A percentile compares a stretch with the other conserved stretches of the same genome.
Conservation (phyloP, 352 stramenopile genomes). For the Phytopythium litorale region DNA sequence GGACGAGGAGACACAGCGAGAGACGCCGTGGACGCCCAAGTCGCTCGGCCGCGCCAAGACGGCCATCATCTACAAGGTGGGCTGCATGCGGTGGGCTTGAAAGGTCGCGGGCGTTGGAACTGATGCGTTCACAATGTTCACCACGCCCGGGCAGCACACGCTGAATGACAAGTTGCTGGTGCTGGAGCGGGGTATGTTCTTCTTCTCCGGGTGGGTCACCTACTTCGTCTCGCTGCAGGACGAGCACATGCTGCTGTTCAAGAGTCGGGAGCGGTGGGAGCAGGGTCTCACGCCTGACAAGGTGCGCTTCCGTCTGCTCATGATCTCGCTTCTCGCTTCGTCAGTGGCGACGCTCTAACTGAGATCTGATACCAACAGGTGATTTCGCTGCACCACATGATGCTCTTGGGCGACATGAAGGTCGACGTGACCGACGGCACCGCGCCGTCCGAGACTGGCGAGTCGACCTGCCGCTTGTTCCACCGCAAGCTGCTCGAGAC, state of each 20-base stretch:
- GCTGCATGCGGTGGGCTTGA: neutral
- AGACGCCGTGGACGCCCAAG: constrained; percentile 82
- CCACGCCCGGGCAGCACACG: constrained; percentile 45
- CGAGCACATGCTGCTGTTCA: constrained; percentile 74
- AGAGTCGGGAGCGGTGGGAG: constrained; percentile 78
- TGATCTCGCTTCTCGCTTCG: neutral
- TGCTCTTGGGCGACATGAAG: constrained; percentile 83
- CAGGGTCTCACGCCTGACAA: constrained; percentile 79
- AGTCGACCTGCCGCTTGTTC: constrained; percentile 47
- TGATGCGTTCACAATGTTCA: neutral
- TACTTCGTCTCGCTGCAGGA: constrained; percentile 86
- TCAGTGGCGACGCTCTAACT: neutral
- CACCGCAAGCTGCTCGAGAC: constrained; percentile 72
- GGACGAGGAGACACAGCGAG: constrained; percentile 31
- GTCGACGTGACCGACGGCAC: constrained; percentile 55
- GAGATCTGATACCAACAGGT: constrained; percentile 25
- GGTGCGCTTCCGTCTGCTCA: constrained; percentile 15
- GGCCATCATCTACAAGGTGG: constrained; percentile 84
- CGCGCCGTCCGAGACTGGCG: constrained; percentile 18
- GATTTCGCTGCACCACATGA: constrained; percentile 62
- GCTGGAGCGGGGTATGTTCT: constrained; percentile 81
- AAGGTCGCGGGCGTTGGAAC: neutral
- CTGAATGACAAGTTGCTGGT: constrained; percentile 82
- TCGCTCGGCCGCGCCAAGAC: constrained; percentile 81
- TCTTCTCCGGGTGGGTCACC: constrained; percentile 71